Evolutionary conservation across 1,284 basidiomycete species (phyloP).

Genomic region (Amylostereum chailletii): DNA sequence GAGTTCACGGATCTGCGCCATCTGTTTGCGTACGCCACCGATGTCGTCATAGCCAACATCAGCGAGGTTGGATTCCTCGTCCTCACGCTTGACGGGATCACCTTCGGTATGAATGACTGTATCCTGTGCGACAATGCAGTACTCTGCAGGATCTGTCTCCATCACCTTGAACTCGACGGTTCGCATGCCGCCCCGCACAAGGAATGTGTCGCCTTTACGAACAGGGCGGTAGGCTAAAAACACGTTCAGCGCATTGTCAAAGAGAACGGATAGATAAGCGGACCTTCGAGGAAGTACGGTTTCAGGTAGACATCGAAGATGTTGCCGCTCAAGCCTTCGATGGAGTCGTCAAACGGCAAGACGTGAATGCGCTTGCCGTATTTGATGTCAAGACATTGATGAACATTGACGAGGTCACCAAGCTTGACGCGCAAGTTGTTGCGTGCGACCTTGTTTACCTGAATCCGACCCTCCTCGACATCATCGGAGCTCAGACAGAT

Average conservation of each 20-base stretch:
- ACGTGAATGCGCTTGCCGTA: slow-evolving; percentile 98
- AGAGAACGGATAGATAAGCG: slow-evolving; percentile 7
- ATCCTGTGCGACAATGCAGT: slow-evolving; percentile 95
- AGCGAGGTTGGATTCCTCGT: slow-evolving; percentile 93
- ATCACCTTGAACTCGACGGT: slow-evolving; percentile 99
- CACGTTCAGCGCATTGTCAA: slow-evolving; percentile 9
- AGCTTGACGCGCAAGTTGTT: slow-evolving; percentile 98
- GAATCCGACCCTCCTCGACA: slow-evolving; percentile 95
- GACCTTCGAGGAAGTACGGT: slow-evolving; percentile 98
- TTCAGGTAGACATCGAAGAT: slow-evolving; percentile 98
- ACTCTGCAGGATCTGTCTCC: slow-evolving; percentile 91
- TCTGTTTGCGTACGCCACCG: slow-evolving; percentile 97
- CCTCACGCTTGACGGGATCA: slow-evolving; percentile 97
- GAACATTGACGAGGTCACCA: slow-evolving; percentile 92
- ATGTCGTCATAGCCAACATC: slow-evolving; percentile 99
- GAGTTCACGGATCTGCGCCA: slow-evolving; percentile 98
- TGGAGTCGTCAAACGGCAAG: slow-evolving; percentile 95
- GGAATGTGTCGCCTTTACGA: slow-evolving; percentile 96
- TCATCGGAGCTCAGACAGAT: slow-evolving; percentile 95
- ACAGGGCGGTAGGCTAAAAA: slow-evolving; percentile 81
- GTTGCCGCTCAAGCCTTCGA: slow-evolving; percentile 97
- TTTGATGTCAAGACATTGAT: slow-evolving; percentile 96
- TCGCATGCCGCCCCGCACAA: slow-evolving; percentile 94
- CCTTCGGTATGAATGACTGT: slow-evolving; percentile 98
- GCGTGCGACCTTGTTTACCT: slow-evolving; percentile 98